These are phyloP conservation scores for Tephrocybe sp. DNA, from an alignment of 768 basidiomycete genomes.

Conservation along the genomic window DNA sequence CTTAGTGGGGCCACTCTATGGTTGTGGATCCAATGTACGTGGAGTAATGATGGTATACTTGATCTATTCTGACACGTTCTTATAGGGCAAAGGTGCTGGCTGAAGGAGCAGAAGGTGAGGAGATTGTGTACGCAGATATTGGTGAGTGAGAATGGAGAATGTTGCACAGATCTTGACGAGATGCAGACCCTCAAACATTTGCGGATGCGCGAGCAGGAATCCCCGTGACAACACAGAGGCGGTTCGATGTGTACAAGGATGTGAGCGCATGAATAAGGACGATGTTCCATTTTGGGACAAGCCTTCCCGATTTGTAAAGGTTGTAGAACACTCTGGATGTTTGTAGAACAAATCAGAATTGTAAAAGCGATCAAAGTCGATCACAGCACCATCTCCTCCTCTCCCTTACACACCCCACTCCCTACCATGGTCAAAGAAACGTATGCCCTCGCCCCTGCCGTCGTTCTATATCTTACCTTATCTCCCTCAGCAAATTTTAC, in stretches of 20 bases:
- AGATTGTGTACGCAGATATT: slow-evolving; percentile 78
- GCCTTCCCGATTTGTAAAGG: slow-evolving; percentile 37
- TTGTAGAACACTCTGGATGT: slow-evolving; percentile 41
- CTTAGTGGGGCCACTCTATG: slow-evolving; percentile 88
- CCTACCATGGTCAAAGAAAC: slow-evolving; percentile 73
- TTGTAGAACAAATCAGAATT: slow-evolving; percentile 43
- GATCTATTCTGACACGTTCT: slow-evolving; percentile 7
- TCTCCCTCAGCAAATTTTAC: slow-evolving; percentile 72
- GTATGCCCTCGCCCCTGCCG: slow-evolving; percentile 33
- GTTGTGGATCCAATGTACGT: slow-evolving; percentile 87
- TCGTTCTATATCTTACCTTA: slow-evolving; percentile 8
- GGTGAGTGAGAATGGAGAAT: slow-evolving; percentile 54
- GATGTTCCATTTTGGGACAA: not conserved
- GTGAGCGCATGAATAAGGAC: slow-evolving; percentile 39
- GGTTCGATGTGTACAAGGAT: slow-evolving; percentile 91
- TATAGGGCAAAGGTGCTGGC: slow-evolving; percentile 71
- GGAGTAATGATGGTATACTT: not conserved
- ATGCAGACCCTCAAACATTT: slow-evolving; percentile 51
- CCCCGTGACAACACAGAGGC: slow-evolving; percentile 87
- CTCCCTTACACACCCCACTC: slow-evolving; percentile 14
- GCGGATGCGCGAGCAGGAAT: slow-evolving; percentile 75
- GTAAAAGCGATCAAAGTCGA: slow-evolving; percentile 29
- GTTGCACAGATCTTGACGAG: not conserved
- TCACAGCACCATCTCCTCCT: slow-evolving; percentile 18
- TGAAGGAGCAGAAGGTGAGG: slow-evolving; percentile 76